These are phyloP conservation scores for Flagelloscypha sp. DNA, from an alignment of 768 basidiomycete species.

Conservation along the genomic window DNA sequence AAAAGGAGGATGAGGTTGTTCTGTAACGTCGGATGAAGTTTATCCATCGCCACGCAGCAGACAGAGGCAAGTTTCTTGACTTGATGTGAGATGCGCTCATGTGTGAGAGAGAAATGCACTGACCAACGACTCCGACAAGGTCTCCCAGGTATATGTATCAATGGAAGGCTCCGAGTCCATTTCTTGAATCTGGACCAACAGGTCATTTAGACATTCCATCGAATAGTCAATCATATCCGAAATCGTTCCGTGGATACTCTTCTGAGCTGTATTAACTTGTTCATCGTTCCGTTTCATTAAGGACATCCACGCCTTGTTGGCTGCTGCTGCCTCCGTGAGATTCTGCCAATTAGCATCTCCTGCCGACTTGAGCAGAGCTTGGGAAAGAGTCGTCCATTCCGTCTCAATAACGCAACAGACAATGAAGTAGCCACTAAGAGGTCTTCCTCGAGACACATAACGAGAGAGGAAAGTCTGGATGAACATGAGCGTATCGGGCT, in stretches of 20 bases:
- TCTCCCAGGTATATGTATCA: conserved; percentile 90
- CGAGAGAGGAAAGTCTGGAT: conserved; percentile 65
- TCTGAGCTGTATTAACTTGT: conserved; percentile 27
- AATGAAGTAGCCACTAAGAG: conserved; percentile 79
- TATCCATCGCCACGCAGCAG: conserved; percentile 63
- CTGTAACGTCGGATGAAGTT: conserved; percentile 63
- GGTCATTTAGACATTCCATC: conserved; percentile 69
- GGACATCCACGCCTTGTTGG: conserved; percentile 72
- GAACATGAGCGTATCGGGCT: conserved; percentile 46
- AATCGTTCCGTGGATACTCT: conserved; percentile 31
- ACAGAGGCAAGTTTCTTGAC: conserved; percentile 79
- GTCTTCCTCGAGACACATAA: conserved; percentile 68
- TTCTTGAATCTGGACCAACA: conserved; percentile 71
- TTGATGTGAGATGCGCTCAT: not conserved
- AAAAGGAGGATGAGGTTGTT: conserved; percentile 64
- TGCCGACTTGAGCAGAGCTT: conserved; percentile 43
- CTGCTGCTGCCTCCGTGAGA: conserved; percentile 67
- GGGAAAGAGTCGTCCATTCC: conserved; percentile 78
- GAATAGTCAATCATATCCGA: conserved; percentile 48
- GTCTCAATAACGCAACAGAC: conserved; percentile 86
- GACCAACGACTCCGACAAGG: conserved; percentile 85
- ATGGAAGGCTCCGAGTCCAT: conserved; percentile 72
- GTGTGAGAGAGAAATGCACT: conserved; percentile 13
- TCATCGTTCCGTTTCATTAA: conserved; percentile 50
- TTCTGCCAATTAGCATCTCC: conserved; percentile 17